phyloP scores from a whole-genome alignment of 495 filamentous ascomycete genomes.

The Annulohypoxylon stygium region DNA sequence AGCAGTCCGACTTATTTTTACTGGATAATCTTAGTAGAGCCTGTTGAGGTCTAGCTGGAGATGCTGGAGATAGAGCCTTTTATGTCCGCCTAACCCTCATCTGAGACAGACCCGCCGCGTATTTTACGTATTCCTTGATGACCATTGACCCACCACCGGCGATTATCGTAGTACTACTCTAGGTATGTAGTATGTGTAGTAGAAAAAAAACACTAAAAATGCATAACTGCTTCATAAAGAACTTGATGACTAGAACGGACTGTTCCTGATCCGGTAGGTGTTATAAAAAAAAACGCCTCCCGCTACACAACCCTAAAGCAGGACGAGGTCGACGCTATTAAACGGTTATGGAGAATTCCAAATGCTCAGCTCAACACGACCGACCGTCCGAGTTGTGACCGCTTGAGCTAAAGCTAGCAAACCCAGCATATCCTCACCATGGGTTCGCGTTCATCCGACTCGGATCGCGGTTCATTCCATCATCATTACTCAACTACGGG shows the following conservation, averaged over 20 bases:
- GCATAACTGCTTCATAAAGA: conserved; percentile 6
- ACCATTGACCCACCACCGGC: background rate
- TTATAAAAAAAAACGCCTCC: background rate
- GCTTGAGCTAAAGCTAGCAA: background rate
- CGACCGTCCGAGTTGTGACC: conserved; percentile 1
- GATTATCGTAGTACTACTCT: background rate
- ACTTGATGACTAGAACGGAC: background rate
- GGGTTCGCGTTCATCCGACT: background rate
- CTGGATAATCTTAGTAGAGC: background rate
- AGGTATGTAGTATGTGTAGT: no score
- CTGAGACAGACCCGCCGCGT: background rate
- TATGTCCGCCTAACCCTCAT: background rate
- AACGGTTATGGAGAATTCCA: conserved; percentile 2
- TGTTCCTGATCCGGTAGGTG: conserved; percentile 3
- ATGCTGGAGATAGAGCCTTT: background rate
- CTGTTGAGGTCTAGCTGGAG: background rate
- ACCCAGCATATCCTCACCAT: background rate
- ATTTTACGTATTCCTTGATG: background rate
- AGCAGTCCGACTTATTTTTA: background rate
- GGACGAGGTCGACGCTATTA: background rate
- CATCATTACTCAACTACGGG: background rate
- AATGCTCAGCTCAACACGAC: background rate
- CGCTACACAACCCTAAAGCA: conserved; percentile 1
- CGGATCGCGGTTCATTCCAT: background rate
- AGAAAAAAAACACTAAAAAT: background rate